These are phyloP conservation scores for Rubia yunnanensis DNA, from an alignment of 257 asterid genomes.

Conservation along the genomic window DNA sequence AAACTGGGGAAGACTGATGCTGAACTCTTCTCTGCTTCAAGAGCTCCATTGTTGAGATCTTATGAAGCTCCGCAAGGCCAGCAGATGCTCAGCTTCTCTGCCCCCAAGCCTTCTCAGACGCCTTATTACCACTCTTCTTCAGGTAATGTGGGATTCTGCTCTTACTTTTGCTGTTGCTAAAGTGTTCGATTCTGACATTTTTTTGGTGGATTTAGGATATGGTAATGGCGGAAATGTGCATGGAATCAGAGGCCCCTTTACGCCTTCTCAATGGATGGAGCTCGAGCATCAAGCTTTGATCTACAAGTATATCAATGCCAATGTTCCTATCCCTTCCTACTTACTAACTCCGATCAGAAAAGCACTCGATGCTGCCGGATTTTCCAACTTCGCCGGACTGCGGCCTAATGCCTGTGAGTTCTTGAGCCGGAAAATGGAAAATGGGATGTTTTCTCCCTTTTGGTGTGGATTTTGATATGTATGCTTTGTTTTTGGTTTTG, in stretches of 20 bases:
- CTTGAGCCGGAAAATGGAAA: neutral
- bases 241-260: constrained; percentile 30
- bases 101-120: constrained; percentile 39
- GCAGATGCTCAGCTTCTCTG: constrained; percentile 90
- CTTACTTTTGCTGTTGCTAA: neutral
- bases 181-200: neutral
- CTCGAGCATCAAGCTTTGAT: constrained; percentile 35
- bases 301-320: constrained; percentile 28
- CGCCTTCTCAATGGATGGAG: constrained; percentile 36
- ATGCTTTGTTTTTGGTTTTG: neutral
- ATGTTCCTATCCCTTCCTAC: constrained; percentile 27
- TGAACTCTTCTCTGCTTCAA: constrained; percentile 24
- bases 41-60: constrained; percentile 37
- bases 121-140: constrained; percentile 43
- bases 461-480: too few relatives aligned
- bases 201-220: neutral
- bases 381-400: constrained; percentile 21
- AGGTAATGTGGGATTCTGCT: neutral
- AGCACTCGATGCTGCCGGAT: constrained; percentile 31
- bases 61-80: constrained; percentile 31
- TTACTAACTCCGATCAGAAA: constrained; percentile 26
- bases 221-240: constrained; percentile 29
- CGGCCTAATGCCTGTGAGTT: constrained; percentile 24
- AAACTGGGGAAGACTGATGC: constrained; percentile 36
- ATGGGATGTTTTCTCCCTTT: neutral